Evolutionary conservation across 495 filamentous ascomycete genomes (phyloP), one percentile per base, ranked within the genome.

Genomic region (Tetracladium marchalianum): DNA sequence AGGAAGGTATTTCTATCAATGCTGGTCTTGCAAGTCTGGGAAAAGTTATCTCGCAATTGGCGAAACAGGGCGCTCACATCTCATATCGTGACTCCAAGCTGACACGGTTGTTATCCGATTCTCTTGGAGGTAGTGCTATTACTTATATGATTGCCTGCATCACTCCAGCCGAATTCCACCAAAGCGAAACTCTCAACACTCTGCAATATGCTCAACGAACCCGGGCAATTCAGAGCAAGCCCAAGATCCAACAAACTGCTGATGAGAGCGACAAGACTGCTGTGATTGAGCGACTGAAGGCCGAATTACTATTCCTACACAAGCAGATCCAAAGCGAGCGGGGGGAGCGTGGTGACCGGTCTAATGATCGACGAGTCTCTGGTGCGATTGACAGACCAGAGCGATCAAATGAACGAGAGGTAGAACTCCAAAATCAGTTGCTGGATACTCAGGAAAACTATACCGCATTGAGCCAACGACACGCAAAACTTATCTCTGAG

Each of bases 131-230:
- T 4, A 97, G 93, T 58, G 93, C 92, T 0, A 93, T 95, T 56
- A 99, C 92, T 1, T 99, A 97, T 65, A 96, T 99, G 92, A 90
- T 99, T 68, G 92, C 92, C 24, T 99, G 92, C 66, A 90, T 99
- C 18, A 97, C 87, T 5, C 92, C 90, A 5, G 89, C 89, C 11
- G 90, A 95, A 57, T 99, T 97, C 61, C 90, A 99, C 63, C 71
- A 97, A 13, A 97, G 90, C 66, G 92, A 99, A 66, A 97, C 92
- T 0, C 70, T 99, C 35, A 99, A 99, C 62, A 99, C 92, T 0
- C 84, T 99, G 17, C 81, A 95, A 62, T 99, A 99, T 66, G 92
- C 92, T 19, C 92, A 96, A 68, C 81, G 92, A 49, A 93, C 92
- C 46, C 80, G 92, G 59, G 87, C 87, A 0, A 99, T 99, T 49